Percentiles rank a stretch among this genome's conserved stretches.
These are phyloP conservation scores for Eucalyptus regnans DNA, from an alignment of 345 rosid species.

Conservation along the genomic window DNA sequence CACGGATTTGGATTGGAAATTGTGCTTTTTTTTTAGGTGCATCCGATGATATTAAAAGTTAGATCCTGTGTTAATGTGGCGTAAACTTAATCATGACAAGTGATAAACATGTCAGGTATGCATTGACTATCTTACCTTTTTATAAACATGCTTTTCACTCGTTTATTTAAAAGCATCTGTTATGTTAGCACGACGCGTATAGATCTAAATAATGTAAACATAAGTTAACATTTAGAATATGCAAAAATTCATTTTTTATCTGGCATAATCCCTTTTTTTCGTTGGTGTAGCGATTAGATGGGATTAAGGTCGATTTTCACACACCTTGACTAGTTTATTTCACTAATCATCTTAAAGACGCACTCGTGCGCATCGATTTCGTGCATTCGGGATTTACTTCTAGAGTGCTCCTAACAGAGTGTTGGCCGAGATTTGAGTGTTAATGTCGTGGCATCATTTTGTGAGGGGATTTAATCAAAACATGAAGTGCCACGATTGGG, in stretches of 20 bases:
- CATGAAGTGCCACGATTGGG: background rate
- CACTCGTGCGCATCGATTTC: background rate
- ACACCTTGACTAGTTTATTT: background rate
- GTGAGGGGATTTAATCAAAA: background rate
- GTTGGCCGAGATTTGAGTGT: background rate
- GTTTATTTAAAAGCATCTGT: background rate
- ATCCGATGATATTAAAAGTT: background rate
- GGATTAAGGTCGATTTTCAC: background rate
- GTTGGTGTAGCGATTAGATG: background rate
- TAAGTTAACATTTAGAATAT: background rate
- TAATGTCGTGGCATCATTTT: background rate
- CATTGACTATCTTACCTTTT: background rate
- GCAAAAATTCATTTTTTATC: background rate
- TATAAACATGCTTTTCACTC: accelerated
- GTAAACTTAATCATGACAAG: background rate
- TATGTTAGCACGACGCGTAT: accelerated
- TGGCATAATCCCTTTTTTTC: background rate
- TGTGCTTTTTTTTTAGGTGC: background rate
- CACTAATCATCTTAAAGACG: background rate
- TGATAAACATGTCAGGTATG: background rate
- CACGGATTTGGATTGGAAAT: background rate
- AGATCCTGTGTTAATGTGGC: background rate
- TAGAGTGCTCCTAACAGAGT: background rate
- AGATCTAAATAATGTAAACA: background rate
- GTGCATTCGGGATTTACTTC: background rate